phyloP scores from a whole-genome alignment of 768 basidiomycete species.

The Lactarius akahatsu region DNA sequence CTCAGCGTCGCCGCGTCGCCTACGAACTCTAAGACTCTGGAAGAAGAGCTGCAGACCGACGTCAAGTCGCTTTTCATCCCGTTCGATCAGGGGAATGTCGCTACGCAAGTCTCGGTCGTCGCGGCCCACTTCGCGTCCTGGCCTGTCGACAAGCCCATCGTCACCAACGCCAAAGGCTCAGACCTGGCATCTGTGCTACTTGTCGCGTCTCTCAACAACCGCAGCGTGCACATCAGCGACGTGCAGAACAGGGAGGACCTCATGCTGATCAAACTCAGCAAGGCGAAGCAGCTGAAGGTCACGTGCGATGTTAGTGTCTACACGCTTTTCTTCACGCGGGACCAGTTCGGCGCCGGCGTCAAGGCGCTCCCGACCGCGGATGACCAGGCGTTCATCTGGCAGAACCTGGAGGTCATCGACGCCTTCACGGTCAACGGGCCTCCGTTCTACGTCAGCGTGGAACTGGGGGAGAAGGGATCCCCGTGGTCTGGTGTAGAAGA shows the following conservation, averaged over 20 bases:
- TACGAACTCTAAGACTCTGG: slow-evolving; percentile 59
- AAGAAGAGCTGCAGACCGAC: slow-evolving; percentile 76
- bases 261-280: slow-evolving; percentile 88
- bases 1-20: slow-evolving; percentile 75
- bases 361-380: slow-evolving; percentile 66
- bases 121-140: slow-evolving; percentile 88
- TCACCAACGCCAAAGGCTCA: slow-evolving; percentile 90
- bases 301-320: slow-evolving; percentile 96
- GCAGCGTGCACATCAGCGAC: slow-evolving; percentile 88
- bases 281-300: slow-evolving; percentile 89
- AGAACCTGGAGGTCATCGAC: slow-evolving; percentile 79
- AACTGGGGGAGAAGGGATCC: slow-evolving; percentile 58
- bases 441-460: slow-evolving; percentile 72
- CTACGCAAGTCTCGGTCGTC: slow-evolving; percentile 66
- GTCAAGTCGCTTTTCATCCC: slow-evolving; percentile 88
- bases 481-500: slow-evolving; percentile 84
- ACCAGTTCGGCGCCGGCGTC: slow-evolving; percentile 57
- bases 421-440: slow-evolving; percentile 86
- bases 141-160: slow-evolving; percentile 88
- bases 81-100: slow-evolving; percentile 50
- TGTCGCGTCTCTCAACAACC: slow-evolving; percentile 87
- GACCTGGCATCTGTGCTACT: slow-evolving; percentile 92
- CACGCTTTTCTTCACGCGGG: slow-evolving; percentile 81
- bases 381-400: slow-evolving; percentile 85
- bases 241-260: slow-evolving; percentile 86